Evolutionary conservation across 2,329 filamentous ascomycete genomes (phyloP).

Genomic region (Cadophora gregata): DNA sequence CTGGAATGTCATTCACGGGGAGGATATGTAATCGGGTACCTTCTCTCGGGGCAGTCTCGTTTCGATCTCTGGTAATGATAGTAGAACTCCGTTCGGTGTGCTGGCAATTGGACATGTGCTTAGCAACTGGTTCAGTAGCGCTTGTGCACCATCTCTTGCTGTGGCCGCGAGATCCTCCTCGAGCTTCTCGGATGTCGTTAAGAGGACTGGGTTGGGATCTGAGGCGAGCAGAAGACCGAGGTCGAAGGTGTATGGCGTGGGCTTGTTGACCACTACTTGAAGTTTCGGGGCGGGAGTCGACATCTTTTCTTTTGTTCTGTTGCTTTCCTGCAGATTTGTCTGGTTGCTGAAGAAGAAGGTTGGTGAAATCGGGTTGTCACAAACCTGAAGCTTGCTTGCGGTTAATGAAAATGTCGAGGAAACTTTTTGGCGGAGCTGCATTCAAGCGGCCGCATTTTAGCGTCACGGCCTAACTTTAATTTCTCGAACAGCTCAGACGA

Average conservation of each 20-base stretch:
- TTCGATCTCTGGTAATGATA: constrained; percentile 73
- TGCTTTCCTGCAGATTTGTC: background rate
- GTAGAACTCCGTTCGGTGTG: constrained; percentile 72
- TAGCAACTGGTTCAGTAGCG: constrained; percentile 91
- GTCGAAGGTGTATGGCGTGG: constrained; percentile 91
- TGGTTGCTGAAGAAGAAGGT: background rate
- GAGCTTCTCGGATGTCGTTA: constrained; percentile 55
- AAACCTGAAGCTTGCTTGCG: background rate
- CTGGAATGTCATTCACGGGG: background rate
- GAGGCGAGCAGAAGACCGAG: constrained; percentile 84
- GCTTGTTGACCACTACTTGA: constrained; percentile 74
- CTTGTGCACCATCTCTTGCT: constrained; percentile 89
- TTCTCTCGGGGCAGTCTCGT: constrained; percentile 89
- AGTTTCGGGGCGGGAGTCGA: constrained; percentile 46
- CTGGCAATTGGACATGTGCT: constrained; percentile 82
- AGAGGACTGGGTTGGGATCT: constrained; percentile 82
- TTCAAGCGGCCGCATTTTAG: constrained; percentile 23
- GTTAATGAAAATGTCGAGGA: constrained; percentile 15
- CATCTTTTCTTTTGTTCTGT: constrained; percentile 18
- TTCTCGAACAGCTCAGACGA: constrained; percentile 15
- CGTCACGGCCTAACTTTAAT: constrained; percentile 10
- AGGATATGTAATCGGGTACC: constrained; percentile 35
- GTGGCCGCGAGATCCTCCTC: constrained; percentile 74
- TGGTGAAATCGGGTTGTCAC: background rate
- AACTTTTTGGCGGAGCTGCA: constrained; percentile 15